Base-by-base conservation (phyloP, 228 moss, liverwort and hornwort species). In the Sphagnum fallax region DNA sequence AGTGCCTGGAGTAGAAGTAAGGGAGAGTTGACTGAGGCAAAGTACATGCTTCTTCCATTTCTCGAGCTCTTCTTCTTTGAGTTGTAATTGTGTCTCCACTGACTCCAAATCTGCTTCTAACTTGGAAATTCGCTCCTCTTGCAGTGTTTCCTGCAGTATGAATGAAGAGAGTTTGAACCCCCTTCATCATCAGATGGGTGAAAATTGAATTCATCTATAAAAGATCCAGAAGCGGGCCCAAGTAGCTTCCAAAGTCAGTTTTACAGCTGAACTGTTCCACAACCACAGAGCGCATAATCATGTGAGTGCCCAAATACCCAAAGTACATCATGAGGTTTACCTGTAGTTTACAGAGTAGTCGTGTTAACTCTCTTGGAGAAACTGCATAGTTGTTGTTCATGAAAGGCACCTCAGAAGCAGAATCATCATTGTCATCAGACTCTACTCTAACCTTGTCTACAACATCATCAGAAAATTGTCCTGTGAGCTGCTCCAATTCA, bases 401-500 rank as follows among this genome's bases (percentile, higher is more conserved):
- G 60, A 74, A 73, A 8, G 71, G 82, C 71, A 75, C 80, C 73
- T 70, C 82, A 60, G 72, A 66, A 50, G 82, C 78, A 73, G 88
- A 74, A 63, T 63, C 13, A 57, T 82, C 75, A 50, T 78, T 80
- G 10, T 65, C 70, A 61, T 88, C 82, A 50, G 80, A 78, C 2
- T 55, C 55, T 12, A 55, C 8, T 47, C 32, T 32, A 32, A 87
- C 86, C 86, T 87, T 83, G 48, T 83, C 86, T 53, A 83, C 32
- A 32, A 32, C 32, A 32, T 32, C 71, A 9, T 67, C 71, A 62
- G 80, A 80, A 51, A 71, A 83, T 51, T 78, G 83, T 63, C 81
- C 84, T 49, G 91, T 98, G 11, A 98, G 87, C 52, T 91, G 90
- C 73, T 91, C 92, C 71, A 98, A 74, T 82, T 98, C 90, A 75